phyloP scores from a whole-genome alignment of 2,329 filamentous ascomycete species.

The Colletotrichum sp. region DNA sequence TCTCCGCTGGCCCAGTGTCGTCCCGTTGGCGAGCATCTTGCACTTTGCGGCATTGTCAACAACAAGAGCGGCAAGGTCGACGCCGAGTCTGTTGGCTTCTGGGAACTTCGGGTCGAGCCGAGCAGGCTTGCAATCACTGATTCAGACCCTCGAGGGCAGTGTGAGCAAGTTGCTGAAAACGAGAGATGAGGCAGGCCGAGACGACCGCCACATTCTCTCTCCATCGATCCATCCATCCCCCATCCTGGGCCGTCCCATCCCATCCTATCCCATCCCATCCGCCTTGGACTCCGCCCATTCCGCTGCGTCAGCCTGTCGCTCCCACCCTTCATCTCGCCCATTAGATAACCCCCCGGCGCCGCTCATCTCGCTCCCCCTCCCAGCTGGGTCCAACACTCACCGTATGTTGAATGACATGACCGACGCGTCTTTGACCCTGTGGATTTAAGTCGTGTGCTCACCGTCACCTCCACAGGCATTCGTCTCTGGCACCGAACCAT shows the following conservation, averaged over 20 bases:
- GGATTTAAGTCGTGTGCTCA: constrained; percentile 18
- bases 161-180: constrained; percentile 9
- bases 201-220: constrained; percentile 14
- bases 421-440: constrained; percentile 10
- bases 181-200: constrained; percentile 19
- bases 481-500: constrained; percentile 10
- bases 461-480: constrained; percentile 5
- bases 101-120: constrained; percentile 4
- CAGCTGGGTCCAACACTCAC: constrained; percentile 18
- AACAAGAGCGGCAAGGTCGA: not conserved
- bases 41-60: not conserved
- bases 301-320: constrained; percentile 21
- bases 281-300: constrained; percentile 21
- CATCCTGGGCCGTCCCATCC: constrained; percentile 11
- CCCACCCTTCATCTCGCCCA: constrained; percentile 20
- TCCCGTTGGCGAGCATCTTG: not conserved
- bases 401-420: constrained; percentile 20
- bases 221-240: constrained; percentile 6
- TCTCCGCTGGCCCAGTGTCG: not conserved
- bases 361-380: constrained; percentile 21
- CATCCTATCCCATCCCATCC: constrained; percentile 16
- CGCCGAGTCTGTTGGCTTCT: not conserved
- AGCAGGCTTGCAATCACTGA: not conserved
- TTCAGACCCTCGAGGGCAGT: constrained; percentile 1
- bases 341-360: constrained; percentile 21